Evolutionary conservation across 768 basidiomycete genomes (phyloP), one percentile per base, ranked within the genome.

Genomic region (Pleurotus ostreatus): DNA sequence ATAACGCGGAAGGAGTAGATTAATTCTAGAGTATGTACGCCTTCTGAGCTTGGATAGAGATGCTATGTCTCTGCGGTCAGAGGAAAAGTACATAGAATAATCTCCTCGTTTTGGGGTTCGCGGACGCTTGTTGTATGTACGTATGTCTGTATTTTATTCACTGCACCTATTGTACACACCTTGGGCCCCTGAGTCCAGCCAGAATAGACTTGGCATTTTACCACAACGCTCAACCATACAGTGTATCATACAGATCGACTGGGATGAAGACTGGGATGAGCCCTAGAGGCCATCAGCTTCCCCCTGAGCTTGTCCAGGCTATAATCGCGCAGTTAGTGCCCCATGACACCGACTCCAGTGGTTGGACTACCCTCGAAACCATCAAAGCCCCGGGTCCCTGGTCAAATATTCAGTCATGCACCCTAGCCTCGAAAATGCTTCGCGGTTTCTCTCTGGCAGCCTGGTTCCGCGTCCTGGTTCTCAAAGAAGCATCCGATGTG

Each of bases 1-100:
- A 48, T n/a, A 9, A 54, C 22, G 39, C 5, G 37, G 39, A 22
- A 25, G 47, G 46, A 5, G n/a, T 49, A 79, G 75, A 44, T 58
- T 80, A 37, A 66, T 76, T 12, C 57, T 80, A 11, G 79, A 79
- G 61, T 80, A 76, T 57, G 75, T 71, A 0, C 67, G 78, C 0
- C 66, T 78, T 20, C 66, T 70, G 69, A 77, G 70, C 57, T 23
- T 63, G n/a, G 71, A 79, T 51, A 62, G 78, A 18, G 68, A 68
- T 0, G 59, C 59, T 45, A 78, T 78, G 74, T 59, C 71, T 22
- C 71, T 71, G 40, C 55, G 7, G 9, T 39, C 40, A 30, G 48
- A 55, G 18, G 53, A 54, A 13, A 40, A 30, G 11, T 12, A 38
- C 18, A 16, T 51, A 25, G 40, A 46, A 16, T 55, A 55, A 12